Conservation (phyloP, 257 asterid genomes). For the Przewalskia tangutica region DNA sequence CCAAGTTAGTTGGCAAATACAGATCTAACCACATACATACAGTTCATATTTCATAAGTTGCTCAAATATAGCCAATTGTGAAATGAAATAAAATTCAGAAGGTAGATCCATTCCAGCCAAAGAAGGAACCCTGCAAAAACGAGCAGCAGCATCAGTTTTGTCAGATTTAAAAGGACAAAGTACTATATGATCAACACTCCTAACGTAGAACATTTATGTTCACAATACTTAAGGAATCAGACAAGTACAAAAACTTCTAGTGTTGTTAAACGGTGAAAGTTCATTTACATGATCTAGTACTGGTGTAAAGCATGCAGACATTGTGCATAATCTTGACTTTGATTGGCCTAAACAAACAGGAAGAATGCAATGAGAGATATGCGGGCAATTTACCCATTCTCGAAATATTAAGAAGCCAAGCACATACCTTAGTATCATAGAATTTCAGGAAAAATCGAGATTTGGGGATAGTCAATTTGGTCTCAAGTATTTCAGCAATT, state of each 20-base stretch:
- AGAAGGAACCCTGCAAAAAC: slow-evolving; percentile 60
- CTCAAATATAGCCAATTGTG: background rate
- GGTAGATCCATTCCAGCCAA: slow-evolving; percentile 87
- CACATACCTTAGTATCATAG: slow-evolving; percentile 72
- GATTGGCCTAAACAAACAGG: slow-evolving; percentile 74
- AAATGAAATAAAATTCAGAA: slow-evolving; percentile 33
- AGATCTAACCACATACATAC: slow-evolving; percentile 2
- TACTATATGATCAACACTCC: background rate
- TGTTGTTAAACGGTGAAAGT: slow-evolving; percentile 31
- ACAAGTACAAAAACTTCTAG: slow-evolving; percentile 2
- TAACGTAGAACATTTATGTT: background rate
- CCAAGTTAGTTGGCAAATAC: background rate
- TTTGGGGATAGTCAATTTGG: slow-evolving; percentile 71
- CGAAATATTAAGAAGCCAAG: slow-evolving; percentile 1
- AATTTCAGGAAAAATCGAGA: slow-evolving; percentile 85
- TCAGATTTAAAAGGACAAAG: background rate
- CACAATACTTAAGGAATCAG: background rate
- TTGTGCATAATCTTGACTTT: slow-evolving; percentile 76
- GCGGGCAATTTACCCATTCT: slow-evolving; percentile 10
- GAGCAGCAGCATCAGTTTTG: background rate
- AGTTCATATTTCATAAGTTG: slow-evolving; percentile 1
- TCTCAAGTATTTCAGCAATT: slow-evolving; percentile 60
- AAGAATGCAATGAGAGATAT: slow-evolving; percentile 56
- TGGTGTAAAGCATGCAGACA: slow-evolving; percentile 93
- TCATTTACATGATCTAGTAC: slow-evolving; percentile 54